A percentile compares a stretch with the other conserved stretches of the same genome.
These are phyloP conservation scores for Astrothelium subdiscretum DNA, from an alignment of 495 filamentous ascomycete genomes.

Conservation along the genomic window DNA sequence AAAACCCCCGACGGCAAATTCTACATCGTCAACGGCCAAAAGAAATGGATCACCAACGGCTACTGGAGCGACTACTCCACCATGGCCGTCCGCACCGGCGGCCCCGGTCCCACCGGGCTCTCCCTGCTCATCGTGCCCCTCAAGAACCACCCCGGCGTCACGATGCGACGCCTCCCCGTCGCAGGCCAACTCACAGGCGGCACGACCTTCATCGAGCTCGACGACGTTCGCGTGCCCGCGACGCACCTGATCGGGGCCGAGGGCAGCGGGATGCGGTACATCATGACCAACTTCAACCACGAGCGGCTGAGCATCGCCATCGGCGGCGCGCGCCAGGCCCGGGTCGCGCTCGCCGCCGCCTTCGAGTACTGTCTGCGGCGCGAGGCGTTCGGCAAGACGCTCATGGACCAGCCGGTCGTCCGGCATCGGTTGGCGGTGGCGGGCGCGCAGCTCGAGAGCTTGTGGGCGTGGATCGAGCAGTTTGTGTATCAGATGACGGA, in stretches of 20 bases:
- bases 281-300: conserved; percentile 82
- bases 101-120: conserved; percentile 49
- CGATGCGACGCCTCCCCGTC: conserved; percentile 52
- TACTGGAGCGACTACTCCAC: conserved; percentile 61
- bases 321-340: conserved; percentile 46
- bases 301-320: conserved; percentile 59
- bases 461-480: conserved; percentile 65
- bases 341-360: conserved; percentile 52
- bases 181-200: conserved; percentile 49
- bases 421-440: conserved; percentile 58
- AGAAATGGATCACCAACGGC: conserved; percentile 72
- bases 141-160: conserved; percentile 49
- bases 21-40: conserved; percentile 62
- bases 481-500: conserved; percentile 59
- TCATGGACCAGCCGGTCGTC: conserved; percentile 65
- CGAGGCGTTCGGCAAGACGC: conserved; percentile 63
- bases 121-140: conserved; percentile 58
- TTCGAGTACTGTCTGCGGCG: conserved; percentile 59
- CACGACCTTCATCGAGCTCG: conserved; percentile 66
- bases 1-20: conserved; percentile 51
- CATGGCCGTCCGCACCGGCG: conserved; percentile 70
- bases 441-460: conserved; percentile 55
- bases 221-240: conserved; percentile 58
- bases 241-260: conserved; percentile 60
- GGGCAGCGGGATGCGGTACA: conserved; percentile 58